Evolutionary conservation across 2,329 filamentous ascomycete genomes (phyloP), one percentile per base, ranked within the genome.

Genomic region (Verticillium nubilum): DNA sequence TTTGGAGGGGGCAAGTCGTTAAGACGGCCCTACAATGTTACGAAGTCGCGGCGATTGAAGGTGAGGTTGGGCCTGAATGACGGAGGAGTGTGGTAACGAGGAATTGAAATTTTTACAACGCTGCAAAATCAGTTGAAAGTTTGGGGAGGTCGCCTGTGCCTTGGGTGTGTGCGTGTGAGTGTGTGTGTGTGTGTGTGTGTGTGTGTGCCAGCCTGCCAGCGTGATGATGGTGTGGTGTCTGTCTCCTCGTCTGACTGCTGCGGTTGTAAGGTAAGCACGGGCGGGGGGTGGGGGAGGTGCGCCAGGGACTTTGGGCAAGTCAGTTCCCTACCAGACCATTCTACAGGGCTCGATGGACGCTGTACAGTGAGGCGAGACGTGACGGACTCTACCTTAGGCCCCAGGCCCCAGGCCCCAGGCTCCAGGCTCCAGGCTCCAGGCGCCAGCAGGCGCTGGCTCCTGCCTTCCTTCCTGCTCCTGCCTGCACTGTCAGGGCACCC

Each of bases 21-120:
- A 47, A 47, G 54, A 56, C 23, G 50, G 33, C 26, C n/a, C 10
- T 57, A 61, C 57, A 33, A 50, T 19, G 54, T 54, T 59, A 52
- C 56, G 56, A 62, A 58, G 61, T 37, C 53, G 54, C 37, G 56
- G 47, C 59, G 35, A 23, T 52, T 55, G 25, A 31, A 57, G 54
- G 61, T 58, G 61, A 58, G 59, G 59, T 62, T 61, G 55, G 59
- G 61, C 59, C 54, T 56, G 59, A 58, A 56, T 61, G 58, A 27
- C 42, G 37, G 54, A 50, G 42, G 52, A 50, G 57, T 59, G 59
- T 59, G 59, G 54, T 61, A 54, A 58, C n/a, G 19, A 47, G 37
- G n/a, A 19, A 23, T 19, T 19, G 37, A 47, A 25, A 10, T 23
- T 47, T 47, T 47, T 19, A 17, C 37, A 25, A 47, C n/a, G 37